Evolutionary conservation across 2,329 filamentous ascomycete species (phyloP), one percentile per base, ranked within the genome.

Genomic region (Scopulariopsis brevicaulis): DNA sequence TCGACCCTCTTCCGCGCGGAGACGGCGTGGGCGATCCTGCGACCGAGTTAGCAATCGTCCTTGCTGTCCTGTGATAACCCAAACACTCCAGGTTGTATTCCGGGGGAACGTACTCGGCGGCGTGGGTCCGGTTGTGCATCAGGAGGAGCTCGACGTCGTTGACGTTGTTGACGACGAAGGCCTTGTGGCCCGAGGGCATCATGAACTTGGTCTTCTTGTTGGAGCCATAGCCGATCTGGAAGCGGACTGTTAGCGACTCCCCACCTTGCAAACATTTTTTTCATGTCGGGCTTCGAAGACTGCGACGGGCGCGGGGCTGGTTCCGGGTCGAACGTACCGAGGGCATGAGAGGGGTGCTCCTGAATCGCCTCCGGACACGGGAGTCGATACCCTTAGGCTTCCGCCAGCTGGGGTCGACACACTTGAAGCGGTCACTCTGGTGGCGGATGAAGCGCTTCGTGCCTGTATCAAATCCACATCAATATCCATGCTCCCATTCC

Each of bases 331-430:
- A 65, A 85, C 90, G 75, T 92, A 96, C 93, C 83, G 91, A 96
- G 79, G 94, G 94, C 93, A 99, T 97, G 73, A 86, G 85, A 78
- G 88, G 87, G 80, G 89, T 90, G 73, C 94, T 90, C 80, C 90
- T 91, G 85, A 99, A 99, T 68, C 94, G 90, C 84, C 94, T 86
- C 76, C 94, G 89, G 75, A 99, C 93, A 72, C 89, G 83, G 83
- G 92, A 96, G 82, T 99, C 94, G 79, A 99, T 99, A 90, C 94
- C 94, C 90, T 99, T 99, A 69, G 94, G 94, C 85, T 97, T 99
- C 81, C 94, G 89, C 94, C 94, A 99, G 84, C 84, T 87, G 68
- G 88, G 75, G 73, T 83, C 86, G 68, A 97, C 86, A 75, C 94
- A 87, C 82, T 86, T 96, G 84, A 96, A 99, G 75, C 87, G 87